Evolutionary conservation across 148 eudicot genomes (phyloP).

Genomic region (Amaranthus palmeri): DNA sequence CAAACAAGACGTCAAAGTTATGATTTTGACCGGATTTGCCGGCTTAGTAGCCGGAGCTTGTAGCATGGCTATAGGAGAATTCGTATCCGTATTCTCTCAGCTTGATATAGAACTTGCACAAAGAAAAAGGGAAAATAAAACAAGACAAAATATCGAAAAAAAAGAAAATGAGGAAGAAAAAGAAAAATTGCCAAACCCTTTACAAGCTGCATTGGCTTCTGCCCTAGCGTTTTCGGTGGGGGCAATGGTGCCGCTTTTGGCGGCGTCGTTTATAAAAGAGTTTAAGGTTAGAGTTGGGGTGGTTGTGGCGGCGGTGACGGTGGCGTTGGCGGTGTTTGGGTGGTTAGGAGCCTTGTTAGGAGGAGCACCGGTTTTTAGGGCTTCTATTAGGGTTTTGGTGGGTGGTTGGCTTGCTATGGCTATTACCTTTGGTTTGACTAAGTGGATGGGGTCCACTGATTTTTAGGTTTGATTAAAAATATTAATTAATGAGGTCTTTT

Average conservation of each 20-base stretch:
- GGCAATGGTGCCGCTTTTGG: constrained; percentile 38
- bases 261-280: constrained; percentile 30
- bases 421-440: constrained; percentile 43
- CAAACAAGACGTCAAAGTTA: constrained; percentile 31
- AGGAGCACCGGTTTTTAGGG: constrained; percentile 30
- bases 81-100: constrained; percentile 38
- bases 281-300: constrained; percentile 36
- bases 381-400: constrained; percentile 34
- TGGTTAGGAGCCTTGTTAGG: constrained; percentile 43
- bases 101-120: constrained; percentile 40
- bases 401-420: constrained; percentile 51
- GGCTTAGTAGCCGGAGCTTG: constrained; percentile 46
- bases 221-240: constrained; percentile 38
- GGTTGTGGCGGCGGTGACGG: constrained; percentile 36
- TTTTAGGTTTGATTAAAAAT: not conserved
- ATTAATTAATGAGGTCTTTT: not conserved
- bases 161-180: constrained; percentile 5
- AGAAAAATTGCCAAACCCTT: constrained; percentile 34
- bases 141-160: not conserved
- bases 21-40: constrained; percentile 37
- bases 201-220: constrained; percentile 38
- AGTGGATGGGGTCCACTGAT: constrained; percentile 17
- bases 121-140: constrained; percentile 12
- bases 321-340: constrained; percentile 37
- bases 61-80: constrained; percentile 49